Conservation (phyloP, 257 asterid genomes). For the Fraxinus pennsylvanica region DNA sequence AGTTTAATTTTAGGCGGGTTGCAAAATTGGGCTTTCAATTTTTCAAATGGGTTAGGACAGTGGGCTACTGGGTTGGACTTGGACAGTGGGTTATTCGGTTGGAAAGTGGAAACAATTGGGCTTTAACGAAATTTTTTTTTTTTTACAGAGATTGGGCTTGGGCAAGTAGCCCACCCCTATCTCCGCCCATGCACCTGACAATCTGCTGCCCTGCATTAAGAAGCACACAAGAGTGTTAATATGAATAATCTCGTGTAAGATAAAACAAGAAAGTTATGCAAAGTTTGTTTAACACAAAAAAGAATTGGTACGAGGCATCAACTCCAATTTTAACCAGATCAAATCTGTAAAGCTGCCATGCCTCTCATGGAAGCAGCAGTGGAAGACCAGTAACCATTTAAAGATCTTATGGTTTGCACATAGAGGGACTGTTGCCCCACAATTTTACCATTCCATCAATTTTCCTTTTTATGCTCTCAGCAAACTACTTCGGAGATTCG, state of each 20-base stretch:
- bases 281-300: background rate
- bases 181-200: slow-evolving; percentile 53
- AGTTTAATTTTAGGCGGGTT: too few relatives aligned
- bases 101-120: too few relatives aligned
- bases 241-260: slow-evolving; percentile 8
- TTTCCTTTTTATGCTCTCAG: slow-evolving; percentile 3
- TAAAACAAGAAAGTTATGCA: slow-evolving; percentile 1
- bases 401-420: background rate
- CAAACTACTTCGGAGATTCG: background rate
- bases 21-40: too few relatives aligned
- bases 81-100: too few relatives aligned
- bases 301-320: slow-evolving; percentile 1
- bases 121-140: too few relatives aligned
- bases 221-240: slow-evolving; percentile 37
- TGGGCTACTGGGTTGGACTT: too few relatives aligned
- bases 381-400: background rate
- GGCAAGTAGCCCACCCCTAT: too few relatives aligned
- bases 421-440: background rate
- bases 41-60: too few relatives aligned
- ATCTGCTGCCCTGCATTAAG: slow-evolving; percentile 79
- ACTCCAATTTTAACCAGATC: slow-evolving; percentile 9
- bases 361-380: slow-evolving; percentile 6
- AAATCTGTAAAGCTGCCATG: slow-evolving; percentile 1
- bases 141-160: too few relatives aligned
- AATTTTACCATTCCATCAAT: slow-evolving; percentile 2